phyloP scores from a whole-genome alignment of 176 grass and related monocot genomes.

The Bromus sterilis region DNA sequence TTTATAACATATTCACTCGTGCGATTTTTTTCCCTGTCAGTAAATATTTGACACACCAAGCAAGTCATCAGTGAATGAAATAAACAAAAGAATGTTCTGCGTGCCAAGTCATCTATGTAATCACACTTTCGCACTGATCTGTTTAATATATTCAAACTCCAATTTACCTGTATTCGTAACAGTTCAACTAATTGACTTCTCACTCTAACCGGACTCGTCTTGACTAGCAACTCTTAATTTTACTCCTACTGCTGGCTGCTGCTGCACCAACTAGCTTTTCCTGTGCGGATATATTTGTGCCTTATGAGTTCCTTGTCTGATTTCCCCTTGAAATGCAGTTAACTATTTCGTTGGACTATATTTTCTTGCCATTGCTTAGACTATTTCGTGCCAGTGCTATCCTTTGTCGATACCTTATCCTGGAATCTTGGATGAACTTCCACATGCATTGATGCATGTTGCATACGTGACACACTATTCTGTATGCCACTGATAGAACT shows the following conservation, averaged over 20 bases:
- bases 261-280: background rate
- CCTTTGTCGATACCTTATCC: background rate
- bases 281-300: background rate
- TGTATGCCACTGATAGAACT: background rate
- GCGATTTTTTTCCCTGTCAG: background rate
- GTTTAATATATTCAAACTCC: background rate
- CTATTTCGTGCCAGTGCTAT: background rate
- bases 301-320: background rate
- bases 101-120: background rate
- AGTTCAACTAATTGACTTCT: background rate
- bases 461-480: background rate
- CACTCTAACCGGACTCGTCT: background rate
- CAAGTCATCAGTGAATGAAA: constrained; percentile 4
- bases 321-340: background rate
- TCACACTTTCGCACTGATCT: background rate
- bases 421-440: background rate
- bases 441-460: background rate
- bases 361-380: background rate
- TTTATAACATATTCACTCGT: constrained; percentile 2
- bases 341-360: background rate
- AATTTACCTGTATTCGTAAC: background rate
- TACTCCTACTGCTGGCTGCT: background rate
- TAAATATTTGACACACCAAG: background rate
- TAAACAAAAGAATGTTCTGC: background rate
- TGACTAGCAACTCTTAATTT: background rate